A percentile compares a stretch with the other conserved stretches of the same genome.
Conservation (phyloP, 345 rosid genomes). For the Aquilaria yunnanensis region DNA sequence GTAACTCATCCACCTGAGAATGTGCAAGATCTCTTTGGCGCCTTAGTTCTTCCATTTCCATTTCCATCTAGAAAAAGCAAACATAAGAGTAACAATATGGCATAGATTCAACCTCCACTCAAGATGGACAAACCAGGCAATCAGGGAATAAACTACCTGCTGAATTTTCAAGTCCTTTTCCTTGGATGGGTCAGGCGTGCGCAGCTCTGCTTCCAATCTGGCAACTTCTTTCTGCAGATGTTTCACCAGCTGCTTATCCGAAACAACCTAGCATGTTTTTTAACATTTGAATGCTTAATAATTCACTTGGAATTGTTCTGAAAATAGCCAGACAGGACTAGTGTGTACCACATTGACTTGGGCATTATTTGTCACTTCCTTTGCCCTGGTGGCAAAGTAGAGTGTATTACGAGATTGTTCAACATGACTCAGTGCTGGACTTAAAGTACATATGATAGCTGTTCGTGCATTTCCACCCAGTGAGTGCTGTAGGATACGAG, state of each 20-base stretch:
- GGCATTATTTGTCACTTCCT: constrained; percentile 99
- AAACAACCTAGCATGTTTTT: constrained; percentile 56
- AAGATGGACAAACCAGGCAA: constrained; percentile 7
- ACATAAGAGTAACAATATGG: constrained; percentile 8
- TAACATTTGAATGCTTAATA: not conserved
- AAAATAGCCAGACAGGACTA: constrained; percentile 1
- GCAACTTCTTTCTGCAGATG: constrained; percentile 99
- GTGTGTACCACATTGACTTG: constrained; percentile 89
- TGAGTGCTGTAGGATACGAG: constrained; percentile 95
- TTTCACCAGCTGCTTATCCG: constrained; percentile 94
- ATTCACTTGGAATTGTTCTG: constrained; percentile 1
- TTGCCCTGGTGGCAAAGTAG: constrained; percentile 91
- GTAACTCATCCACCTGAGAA: constrained; percentile 71
- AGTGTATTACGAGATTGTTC: constrained; percentile 99
- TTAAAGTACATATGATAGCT: constrained; percentile 92
- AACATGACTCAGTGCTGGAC: constrained; percentile 85
- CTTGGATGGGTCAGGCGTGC: constrained; percentile 87
- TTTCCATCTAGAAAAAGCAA: constrained; percentile 67
- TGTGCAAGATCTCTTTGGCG: constrained; percentile 89
- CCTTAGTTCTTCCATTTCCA: constrained; percentile 84
- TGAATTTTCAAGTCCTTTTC: constrained; percentile 88
- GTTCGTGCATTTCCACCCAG: constrained; percentile 99
- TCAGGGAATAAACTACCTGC: constrained; percentile 36
- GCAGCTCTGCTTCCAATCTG: constrained; percentile 92
- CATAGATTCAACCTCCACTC: constrained; percentile 6